Percentiles rank a stretch among this genome's conserved stretches.
Conservation (phyloP, 1,284 basidiomycete species). For the Trichosporon sp. region DNA sequence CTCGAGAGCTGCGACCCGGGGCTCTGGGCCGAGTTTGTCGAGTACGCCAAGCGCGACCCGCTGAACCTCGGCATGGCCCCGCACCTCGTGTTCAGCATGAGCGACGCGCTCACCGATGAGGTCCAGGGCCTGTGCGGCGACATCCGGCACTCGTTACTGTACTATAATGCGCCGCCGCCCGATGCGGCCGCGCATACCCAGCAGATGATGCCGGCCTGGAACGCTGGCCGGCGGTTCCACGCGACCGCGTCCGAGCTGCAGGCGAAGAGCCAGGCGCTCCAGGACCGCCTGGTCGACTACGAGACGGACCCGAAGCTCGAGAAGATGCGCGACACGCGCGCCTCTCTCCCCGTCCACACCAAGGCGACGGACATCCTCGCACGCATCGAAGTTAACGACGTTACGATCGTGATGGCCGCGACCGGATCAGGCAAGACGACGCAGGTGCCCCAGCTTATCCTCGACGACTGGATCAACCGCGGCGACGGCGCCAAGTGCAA, state of each 20-base stretch:
- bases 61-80: conserved; percentile 60
- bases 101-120: conserved; percentile 65
- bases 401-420: conserved; percentile 89
- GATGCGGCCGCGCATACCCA: conserved; percentile 26
- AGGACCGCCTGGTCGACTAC: conserved; percentile 60
- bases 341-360: conserved; percentile 68
- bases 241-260: conserved; percentile 42
- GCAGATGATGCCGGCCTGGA: conserved; percentile 31
- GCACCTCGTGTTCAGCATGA: conserved; percentile 67
- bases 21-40: conserved; percentile 71
- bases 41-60: conserved; percentile 34
- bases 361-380: conserved; percentile 63
- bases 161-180: conserved; percentile 48
- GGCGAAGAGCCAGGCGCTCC: conserved; percentile 62
- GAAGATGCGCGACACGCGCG: conserved; percentile 65
- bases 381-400: conserved; percentile 72
- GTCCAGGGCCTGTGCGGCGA: conserved; percentile 68
- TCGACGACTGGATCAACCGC: conserved; percentile 75
- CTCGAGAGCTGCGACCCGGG: conserved; percentile 75
- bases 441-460: conserved; percentile 86
- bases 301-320: conserved; percentile 61
- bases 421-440: conserved; percentile 97
- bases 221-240: conserved; percentile 21
- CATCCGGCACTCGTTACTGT: conserved; percentile 58
- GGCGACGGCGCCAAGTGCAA: conserved; percentile 82